Conservation (phyloP, 129 eudicot genomes). For the Deinandra increscens region DNA sequence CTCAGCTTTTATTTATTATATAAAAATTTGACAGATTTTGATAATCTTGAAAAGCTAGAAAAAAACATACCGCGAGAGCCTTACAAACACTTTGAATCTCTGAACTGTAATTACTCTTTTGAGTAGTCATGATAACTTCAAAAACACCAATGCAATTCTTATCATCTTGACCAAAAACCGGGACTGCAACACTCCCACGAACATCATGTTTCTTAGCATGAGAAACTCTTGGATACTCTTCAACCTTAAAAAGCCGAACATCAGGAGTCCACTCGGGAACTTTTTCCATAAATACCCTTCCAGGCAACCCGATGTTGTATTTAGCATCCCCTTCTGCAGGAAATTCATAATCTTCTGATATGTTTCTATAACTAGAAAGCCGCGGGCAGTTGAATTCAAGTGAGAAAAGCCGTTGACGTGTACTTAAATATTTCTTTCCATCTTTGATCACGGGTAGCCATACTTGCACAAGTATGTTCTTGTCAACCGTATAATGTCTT, state of each 20-base stretch:
- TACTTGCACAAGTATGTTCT: conserved; percentile 66
- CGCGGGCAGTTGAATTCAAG: conserved; percentile 60
- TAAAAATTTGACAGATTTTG: no score
- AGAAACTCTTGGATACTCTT: conserved; percentile 79
- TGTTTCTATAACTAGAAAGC: conserved; percentile 68
- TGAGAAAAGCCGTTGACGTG: conserved; percentile 67
- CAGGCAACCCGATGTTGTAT: conserved; percentile 69
- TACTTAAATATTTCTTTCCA: conserved; percentile 52
- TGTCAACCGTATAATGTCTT: conserved; percentile 45
- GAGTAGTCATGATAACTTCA: conserved; percentile 75
- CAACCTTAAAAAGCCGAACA: conserved; percentile 65
- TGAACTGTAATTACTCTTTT: conserved; percentile 54
- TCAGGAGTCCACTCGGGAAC: conserved; percentile 97
- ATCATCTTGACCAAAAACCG: conserved; percentile 73
- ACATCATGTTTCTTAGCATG: conserved; percentile 76
- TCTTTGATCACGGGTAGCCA: conserved; percentile 74
- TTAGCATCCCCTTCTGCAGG: conserved; percentile 47
- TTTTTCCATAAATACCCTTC: conserved; percentile 71
- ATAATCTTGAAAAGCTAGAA: conserved; percentile 12
- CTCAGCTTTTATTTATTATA: no score
- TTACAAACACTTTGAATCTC: conserved; percentile 85
- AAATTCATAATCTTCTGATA: conserved; percentile 59
- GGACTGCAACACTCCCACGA: conserved; percentile 89
- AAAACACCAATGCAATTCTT: conserved; percentile 75
- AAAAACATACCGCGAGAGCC: conserved; percentile 78